These are phyloP conservation scores for Fusarium oligoseptatum DNA, from an alignment of 2,329 filamentous ascomycete genomes.

Conservation along the genomic window DNA sequence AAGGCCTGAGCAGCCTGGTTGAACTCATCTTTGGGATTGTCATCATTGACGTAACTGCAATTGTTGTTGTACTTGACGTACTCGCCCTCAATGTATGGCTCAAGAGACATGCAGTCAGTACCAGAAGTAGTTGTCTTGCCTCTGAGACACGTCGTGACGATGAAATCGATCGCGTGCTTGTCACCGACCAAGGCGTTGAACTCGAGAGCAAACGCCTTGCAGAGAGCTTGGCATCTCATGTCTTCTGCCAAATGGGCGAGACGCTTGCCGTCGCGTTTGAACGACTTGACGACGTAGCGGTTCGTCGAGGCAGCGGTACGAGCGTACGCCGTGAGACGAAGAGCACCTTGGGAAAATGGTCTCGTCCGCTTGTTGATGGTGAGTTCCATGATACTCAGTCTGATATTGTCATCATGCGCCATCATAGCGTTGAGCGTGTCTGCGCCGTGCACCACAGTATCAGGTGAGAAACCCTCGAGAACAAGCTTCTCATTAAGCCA, in stretches of 20 bases:
- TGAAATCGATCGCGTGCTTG: slow-evolving; percentile 47
- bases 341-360: slow-evolving; percentile 48
- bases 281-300: slow-evolving; percentile 54
- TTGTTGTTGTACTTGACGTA: slow-evolving; percentile 59
- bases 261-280: slow-evolving; percentile 33
- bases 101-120: slow-evolving; percentile 49
- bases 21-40: slow-evolving; percentile 34
- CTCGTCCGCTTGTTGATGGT: slow-evolving; percentile 48
- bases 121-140: slow-evolving; percentile 15
- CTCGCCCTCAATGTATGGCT: slow-evolving; percentile 52
- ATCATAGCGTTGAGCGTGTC: slow-evolving; percentile 54
- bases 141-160: slow-evolving; percentile 51
- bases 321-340: slow-evolving; percentile 54
- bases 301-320: slow-evolving; percentile 44
- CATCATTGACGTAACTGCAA: slow-evolving; percentile 48
- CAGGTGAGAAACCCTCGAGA: slow-evolving; percentile 46
- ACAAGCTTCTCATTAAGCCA: slow-evolving; percentile 22
- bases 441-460: slow-evolving; percentile 43
- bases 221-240: slow-evolving; percentile 56
- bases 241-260: slow-evolving; percentile 53
- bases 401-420: slow-evolving; percentile 51
- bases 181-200: slow-evolving; percentile 51
- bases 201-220: slow-evolving; percentile 57
- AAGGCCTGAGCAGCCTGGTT: slow-evolving; percentile 55
- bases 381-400: slow-evolving; percentile 50